These are phyloP conservation scores for Podospora tetraspora DNA, from an alignment of 495 filamentous ascomycete species.

Conservation along the genomic window DNA sequence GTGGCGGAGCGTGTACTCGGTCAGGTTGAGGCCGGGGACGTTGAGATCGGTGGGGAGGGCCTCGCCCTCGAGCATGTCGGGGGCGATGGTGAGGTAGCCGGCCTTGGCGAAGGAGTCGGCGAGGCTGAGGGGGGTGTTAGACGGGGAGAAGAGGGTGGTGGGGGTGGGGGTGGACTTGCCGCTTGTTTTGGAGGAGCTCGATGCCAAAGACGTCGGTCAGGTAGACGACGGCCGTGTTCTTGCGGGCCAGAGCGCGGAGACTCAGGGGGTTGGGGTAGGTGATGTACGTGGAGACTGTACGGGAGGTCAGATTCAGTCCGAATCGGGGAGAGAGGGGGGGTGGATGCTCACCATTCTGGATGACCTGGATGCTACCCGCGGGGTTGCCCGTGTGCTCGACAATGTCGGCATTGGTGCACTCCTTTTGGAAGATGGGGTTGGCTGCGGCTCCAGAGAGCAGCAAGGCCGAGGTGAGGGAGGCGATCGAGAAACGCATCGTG, in stretches of 20 bases:
- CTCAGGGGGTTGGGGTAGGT: neutral
- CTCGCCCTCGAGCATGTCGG: constrained; percentile 68
- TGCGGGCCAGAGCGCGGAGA: neutral
- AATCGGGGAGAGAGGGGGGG: neutral
- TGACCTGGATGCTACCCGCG: neutral
- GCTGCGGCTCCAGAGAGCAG: neutral
- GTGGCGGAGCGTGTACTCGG: constrained; percentile 52
- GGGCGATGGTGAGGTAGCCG: constrained; percentile 67
- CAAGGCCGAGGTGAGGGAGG: neutral
- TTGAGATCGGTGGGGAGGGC: constrained; percentile 43
- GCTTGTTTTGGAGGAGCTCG: constrained; percentile 55
- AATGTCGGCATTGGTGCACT: constrained; percentile 33
- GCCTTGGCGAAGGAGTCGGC: constrained; percentile 71
- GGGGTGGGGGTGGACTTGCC: constrained; percentile 22
- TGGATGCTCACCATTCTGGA: constrained; percentile 4
- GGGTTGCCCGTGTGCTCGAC: neutral
- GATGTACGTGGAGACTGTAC: constrained; percentile 2
- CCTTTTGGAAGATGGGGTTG: constrained; percentile 20
- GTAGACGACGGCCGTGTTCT: constrained; percentile 37
- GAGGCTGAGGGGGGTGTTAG: constrained; percentile 27
- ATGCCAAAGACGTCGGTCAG: constrained; percentile 60
- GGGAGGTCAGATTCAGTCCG: neutral
- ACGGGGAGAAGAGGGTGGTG: too few relatives aligned
- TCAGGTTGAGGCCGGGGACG: constrained; percentile 49
- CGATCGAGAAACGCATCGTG: constrained; percentile 1